These are phyloP conservation scores for Lichtheimia hyalospora DNA, from an alignment of 371 early-diverging fungal genomes.

Conservation along the genomic window DNA sequence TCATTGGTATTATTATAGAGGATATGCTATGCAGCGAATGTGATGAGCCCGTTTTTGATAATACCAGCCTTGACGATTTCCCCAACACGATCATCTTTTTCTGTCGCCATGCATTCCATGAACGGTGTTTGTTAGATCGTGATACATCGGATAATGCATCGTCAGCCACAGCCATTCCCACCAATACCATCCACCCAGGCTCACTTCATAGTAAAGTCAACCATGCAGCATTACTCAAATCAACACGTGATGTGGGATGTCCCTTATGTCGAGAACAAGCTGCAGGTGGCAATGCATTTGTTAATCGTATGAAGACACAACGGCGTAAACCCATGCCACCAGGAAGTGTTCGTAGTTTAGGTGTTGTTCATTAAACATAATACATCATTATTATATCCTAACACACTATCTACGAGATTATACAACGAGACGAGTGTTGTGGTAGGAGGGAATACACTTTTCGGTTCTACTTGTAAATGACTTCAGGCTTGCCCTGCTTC, in stretches of 20 bases:
- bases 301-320: constrained; percentile 48
- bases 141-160: constrained; percentile 8
- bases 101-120: constrained; percentile 76
- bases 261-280: constrained; percentile 58
- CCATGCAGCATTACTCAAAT: constrained; percentile 53
- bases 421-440: too few species aligned
- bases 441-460: too few species aligned
- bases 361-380: constrained; percentile 30
- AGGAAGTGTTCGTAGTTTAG: constrained; percentile 38
- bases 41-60: constrained; percentile 54
- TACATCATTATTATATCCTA: neutral
- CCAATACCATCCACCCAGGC: constrained; percentile 27
- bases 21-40: constrained; percentile 67
- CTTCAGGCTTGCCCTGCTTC: constrained; percentile 65
- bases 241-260: constrained; percentile 50
- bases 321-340: constrained; percentile 14
- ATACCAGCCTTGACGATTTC: constrained; percentile 32
- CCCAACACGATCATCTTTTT: constrained; percentile 66
- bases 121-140: constrained; percentile 57
- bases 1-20: constrained; percentile 26
- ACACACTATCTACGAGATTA: neutral
- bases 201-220: constrained; percentile 51
- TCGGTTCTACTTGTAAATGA: constrained; percentile 67
- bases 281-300: constrained; percentile 53
- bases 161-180: constrained; percentile 14